Percentiles rank a stretch among this genome's conserved stretches.
phyloP scores from a whole-genome alignment of 352 stramenopile species.

The Globisporangium abappressorium region DNA sequence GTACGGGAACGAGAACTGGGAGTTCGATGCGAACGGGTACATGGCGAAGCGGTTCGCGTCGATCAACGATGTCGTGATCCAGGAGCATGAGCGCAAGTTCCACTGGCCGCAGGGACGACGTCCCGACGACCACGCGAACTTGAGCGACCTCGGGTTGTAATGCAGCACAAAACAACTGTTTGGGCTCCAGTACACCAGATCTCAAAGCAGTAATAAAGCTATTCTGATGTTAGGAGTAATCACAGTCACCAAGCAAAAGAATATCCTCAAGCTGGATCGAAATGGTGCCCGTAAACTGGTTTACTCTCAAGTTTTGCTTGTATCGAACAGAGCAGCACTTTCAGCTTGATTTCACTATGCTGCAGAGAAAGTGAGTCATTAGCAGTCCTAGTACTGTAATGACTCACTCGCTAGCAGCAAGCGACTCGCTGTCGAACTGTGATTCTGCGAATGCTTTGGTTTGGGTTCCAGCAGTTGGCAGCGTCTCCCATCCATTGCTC shows the following conservation, averaged over 20 bases:
- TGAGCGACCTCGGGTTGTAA: constrained; percentile 15
- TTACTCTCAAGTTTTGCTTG: no score
- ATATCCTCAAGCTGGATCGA: background rate
- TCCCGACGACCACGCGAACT: constrained; percentile 28
- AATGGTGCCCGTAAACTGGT: background rate
- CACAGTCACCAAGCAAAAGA: background rate
- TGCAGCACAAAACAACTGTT: background rate
- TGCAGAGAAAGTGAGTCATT: no score
- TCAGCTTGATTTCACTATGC: no score
- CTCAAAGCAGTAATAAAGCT: background rate
- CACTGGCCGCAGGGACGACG: constrained; percentile 47
- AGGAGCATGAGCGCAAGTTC: constrained; percentile 62
- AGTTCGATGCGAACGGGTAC: constrained; percentile 72
- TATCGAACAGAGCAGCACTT: no score
- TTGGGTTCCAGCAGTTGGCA: no score
- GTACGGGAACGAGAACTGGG: constrained; percentile 90
- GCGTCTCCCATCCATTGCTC: no score
- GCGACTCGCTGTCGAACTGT: no score
- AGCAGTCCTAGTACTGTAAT: no score
- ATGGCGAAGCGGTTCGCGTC: constrained; percentile 80
- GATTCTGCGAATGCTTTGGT: no score
- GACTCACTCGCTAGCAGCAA: no score
- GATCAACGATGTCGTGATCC: constrained; percentile 86
- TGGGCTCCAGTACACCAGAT: background rate
- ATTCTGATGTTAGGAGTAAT: background rate